Conservation (phyloP, 768 basidiomycete genomes). For the Kwoniella heveanensis region DNA sequence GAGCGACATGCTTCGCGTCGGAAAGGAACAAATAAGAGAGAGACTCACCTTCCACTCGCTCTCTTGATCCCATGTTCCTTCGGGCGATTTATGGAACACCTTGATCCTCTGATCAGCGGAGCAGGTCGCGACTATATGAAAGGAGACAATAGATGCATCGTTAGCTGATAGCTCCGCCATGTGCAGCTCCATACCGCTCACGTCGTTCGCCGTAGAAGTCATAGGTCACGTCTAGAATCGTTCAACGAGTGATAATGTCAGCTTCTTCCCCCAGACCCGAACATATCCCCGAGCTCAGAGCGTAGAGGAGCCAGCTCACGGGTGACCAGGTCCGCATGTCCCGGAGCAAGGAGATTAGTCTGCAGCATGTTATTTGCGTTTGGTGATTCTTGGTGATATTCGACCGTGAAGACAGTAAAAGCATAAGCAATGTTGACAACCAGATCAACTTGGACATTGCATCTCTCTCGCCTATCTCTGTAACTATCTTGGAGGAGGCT, state of each 20-base stretch:
- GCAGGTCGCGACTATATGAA: slow-evolving; percentile 49
- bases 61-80: slow-evolving; percentile 73
- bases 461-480: not conserved
- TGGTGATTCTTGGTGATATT: slow-evolving; percentile 4
- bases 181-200: slow-evolving; percentile 23
- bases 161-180: slow-evolving; percentile 8
- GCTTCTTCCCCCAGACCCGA: too few species aligned
- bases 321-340: slow-evolving; percentile 50
- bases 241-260: slow-evolving; percentile 3
- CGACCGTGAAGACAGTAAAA: not conserved
- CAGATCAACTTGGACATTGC: not conserved
- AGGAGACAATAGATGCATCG: not conserved
- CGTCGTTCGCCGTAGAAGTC: slow-evolving; percentile 75
- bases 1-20: too few species aligned
- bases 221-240: slow-evolving; percentile 68
- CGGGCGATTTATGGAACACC: slow-evolving; percentile 76
- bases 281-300: too few species aligned
- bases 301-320: slow-evolving; percentile 30
- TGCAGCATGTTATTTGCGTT: slow-evolving; percentile 37
- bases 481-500: too few species aligned
- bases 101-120: slow-evolving; percentile 64
- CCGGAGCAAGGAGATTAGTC: slow-evolving; percentile 45
- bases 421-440: not conserved
- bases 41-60: slow-evolving; percentile 84
- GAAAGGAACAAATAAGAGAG: too few species aligned